Evolutionary conservation across 176 grass and related monocot species (phyloP).

Genomic region (Oryza punctata): DNA sequence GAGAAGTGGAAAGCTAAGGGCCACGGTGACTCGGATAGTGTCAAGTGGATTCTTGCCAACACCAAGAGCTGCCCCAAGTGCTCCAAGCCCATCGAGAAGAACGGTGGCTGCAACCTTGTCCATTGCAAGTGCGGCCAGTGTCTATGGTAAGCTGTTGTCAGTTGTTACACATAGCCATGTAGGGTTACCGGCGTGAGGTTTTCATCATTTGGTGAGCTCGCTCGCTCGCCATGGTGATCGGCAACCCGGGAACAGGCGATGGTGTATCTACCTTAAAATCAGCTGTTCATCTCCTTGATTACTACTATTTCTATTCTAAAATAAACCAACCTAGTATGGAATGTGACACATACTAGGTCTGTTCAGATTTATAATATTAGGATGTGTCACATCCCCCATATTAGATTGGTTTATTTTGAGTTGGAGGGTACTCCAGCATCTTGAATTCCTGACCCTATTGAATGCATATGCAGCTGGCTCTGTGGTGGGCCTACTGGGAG

Average conservation of each 20-base stretch:
- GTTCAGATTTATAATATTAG: no score
- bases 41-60: conserved; percentile 57
- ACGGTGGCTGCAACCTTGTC: conserved; percentile 50
- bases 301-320: no score
- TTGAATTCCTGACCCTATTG: background rate
- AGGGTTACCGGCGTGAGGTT: no score
- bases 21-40: conserved; percentile 32
- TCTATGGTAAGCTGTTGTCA: conserved; percentile 32
- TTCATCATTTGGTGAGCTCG: background rate
- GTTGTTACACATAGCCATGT: background rate
- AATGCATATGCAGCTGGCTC: conserved; percentile 37
- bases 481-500: conserved; percentile 31
- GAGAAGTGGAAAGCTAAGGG: conserved; percentile 45
- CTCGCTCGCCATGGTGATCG: background rate
- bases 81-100: conserved; percentile 54
- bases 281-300: background rate
- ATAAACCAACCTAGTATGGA: no score
- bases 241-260: background rate
- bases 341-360: no score
- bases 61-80: conserved; percentile 69
- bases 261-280: no score
- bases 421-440: background rate
- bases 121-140: conserved; percentile 40
- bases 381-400: no score
- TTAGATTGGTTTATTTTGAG: no score